Conservation (phyloP, 208 protist species). For the Acanthamoeba royreba region DNA sequence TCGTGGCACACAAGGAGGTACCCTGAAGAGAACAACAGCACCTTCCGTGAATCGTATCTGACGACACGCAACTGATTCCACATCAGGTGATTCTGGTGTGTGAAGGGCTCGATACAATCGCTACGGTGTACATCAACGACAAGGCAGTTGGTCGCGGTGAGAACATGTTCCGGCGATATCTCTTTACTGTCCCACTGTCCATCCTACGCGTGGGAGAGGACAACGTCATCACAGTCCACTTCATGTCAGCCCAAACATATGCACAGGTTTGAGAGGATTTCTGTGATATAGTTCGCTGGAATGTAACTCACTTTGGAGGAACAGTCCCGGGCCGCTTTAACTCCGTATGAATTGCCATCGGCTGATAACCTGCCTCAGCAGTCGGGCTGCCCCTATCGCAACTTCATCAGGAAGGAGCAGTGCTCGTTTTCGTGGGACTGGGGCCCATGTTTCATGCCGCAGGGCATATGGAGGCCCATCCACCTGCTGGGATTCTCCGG, state of each 20-base stretch:
- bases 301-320: not conserved
- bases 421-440: slow-evolving; percentile 56
- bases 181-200: not conserved
- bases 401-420: slow-evolving; percentile 55
- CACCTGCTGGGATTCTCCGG: not conserved
- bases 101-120: slow-evolving; percentile 47
- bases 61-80: not conserved
- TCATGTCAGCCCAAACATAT: not conserved
- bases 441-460: slow-evolving; percentile 20
- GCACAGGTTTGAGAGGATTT: not conserved
- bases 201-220: not conserved
- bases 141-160: not conserved
- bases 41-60: not conserved
- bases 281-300: not conserved
- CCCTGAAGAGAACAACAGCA: not conserved
- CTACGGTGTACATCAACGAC: slow-evolving; percentile 1
- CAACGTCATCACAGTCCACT: not conserved
- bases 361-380: not conserved
- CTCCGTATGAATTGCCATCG: slow-evolving; percentile 42
- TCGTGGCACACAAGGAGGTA: not conserved
- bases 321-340: not conserved
- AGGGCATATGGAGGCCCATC: slow-evolving; percentile 39
- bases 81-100: not conserved
- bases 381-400: not conserved
- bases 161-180: slow-evolving; percentile 9